Base-by-base conservation (phyloP, 805 yeast species). In the Torulaspora maleeae region DNA sequence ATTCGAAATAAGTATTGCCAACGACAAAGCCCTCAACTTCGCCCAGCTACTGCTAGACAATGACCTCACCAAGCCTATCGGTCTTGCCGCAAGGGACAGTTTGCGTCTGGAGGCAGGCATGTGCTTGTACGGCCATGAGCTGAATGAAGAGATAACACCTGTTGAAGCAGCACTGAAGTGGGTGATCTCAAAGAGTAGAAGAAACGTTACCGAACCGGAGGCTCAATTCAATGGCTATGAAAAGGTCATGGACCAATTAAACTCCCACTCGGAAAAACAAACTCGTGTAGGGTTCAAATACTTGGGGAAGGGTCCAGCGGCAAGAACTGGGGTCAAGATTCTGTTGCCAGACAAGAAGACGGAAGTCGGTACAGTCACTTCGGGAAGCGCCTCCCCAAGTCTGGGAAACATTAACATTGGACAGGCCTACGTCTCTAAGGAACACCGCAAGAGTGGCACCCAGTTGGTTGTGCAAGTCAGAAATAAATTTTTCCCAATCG, bases 11-110 rank as follows among this genome's bases (percentile, higher is more conserved):
- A 82, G 95, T 7, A 82, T 90, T 49, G 83, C 87, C 22, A 71
- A 77, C 45, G 69, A 73, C 42, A 63, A 73, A 17, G 82, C 91
- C 1, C 63, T 70, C 25, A 78, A 75, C 1, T 79, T 93, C 54
- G 80, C 93, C 36, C 68, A 76, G 47, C 71, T 76, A 5, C 67
- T 88, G 41, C 74, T 76, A 32, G 79, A 60, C 45, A 71, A 74
- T 40, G 76, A 75, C 3, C 63, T 70, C 10, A 86, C 88, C 38
- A 79, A 78, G 63, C 95, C 96, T 30, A 86, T 89, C 56, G 99
- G 99, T 4, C 78, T 93, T 41, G 99, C 98, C n/a, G 98, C 99
- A 2, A 82, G 99, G 67, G 99, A 93, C 66, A 86, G 97, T 9
- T 74, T 93, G 54, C 79, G 99, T 60, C 71, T 93, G 42, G 99